A percentile compares a stretch with the other conserved stretches of the same genome.
These are phyloP conservation scores for Soucietia sequanensis DNA, from an alignment of 805 yeast genomes.

Conservation along the genomic window DNA sequence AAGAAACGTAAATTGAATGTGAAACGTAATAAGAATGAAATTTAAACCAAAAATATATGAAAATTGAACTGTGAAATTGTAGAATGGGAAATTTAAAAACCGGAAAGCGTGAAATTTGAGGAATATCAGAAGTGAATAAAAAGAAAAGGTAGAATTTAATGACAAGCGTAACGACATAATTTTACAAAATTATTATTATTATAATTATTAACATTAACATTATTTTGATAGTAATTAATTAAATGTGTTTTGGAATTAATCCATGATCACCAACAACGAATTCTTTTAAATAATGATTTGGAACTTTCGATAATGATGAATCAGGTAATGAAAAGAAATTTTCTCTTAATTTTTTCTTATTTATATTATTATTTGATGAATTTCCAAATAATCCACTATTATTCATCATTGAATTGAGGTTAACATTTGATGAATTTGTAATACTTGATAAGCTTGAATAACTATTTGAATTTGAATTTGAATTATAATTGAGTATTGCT, in stretches of 20 bases:
- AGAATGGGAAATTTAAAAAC: no score
- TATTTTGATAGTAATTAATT: no score
- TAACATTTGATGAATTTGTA: conserved; percentile 7
- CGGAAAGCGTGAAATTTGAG: no score
- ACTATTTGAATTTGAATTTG: conserved; percentile 11
- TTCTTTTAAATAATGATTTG: conserved; percentile 34
- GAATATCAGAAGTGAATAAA: no score
- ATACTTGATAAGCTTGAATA: conserved; percentile 16
- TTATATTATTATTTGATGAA: background rate
- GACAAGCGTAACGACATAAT: no score
- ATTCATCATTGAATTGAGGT: conserved; percentile 2
- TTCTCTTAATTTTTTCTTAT: conserved; percentile 17
- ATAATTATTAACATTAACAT: no score
- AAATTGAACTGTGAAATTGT: no score
- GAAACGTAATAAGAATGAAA: no score
- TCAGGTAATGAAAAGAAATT: conserved; percentile 20
- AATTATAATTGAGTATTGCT: conserved; percentile 16
- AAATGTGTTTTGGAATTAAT: conserved; percentile 28
- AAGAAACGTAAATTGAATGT: no score
- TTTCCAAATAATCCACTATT: background rate
- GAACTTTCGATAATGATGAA: conserved; percentile 23
- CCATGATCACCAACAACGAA: conserved; percentile 37
- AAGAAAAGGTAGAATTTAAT: no score
- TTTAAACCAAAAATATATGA: no score
- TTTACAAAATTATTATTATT: background rate